phyloP scores from a whole-genome alignment of 2,329 filamentous ascomycete species.

The Simplicillium aogashimaense region DNA sequence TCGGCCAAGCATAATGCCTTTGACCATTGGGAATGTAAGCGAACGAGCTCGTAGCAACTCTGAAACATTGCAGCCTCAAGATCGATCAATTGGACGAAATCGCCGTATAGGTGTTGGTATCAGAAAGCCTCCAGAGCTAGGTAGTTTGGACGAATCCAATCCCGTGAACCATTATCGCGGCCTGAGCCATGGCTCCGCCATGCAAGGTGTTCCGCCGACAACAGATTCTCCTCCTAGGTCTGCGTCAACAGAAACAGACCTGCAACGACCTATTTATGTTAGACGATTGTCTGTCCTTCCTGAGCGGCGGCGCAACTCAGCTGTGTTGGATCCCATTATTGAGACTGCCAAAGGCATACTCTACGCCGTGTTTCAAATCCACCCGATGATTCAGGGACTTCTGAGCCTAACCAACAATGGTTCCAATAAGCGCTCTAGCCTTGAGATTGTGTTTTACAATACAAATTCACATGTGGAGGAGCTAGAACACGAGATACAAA shows the following conservation, averaged over 20 bases:
- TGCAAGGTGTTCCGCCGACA: conserved; percentile 39
- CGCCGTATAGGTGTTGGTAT: conserved; percentile 57
- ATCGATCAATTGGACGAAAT: conserved; percentile 43
- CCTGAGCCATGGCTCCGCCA: conserved; percentile 58
- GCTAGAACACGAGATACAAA: conserved; percentile 54
- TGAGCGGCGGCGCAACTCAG: conserved; percentile 53
- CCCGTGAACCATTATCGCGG: conserved; percentile 57
- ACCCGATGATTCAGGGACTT: conserved; percentile 57
- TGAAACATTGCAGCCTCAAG: conserved; percentile 45
- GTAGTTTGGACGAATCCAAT: conserved; percentile 52
- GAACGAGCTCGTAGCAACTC: conserved; percentile 60
- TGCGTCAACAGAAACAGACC: conserved; percentile 47
- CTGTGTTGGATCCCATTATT: conserved; percentile 48
- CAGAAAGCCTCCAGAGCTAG: conserved; percentile 49
- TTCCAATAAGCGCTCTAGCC: conserved; percentile 49
- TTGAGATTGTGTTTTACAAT: conserved; percentile 59
- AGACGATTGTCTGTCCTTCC: conserved; percentile 53
- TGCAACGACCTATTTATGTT: conserved; percentile 52
- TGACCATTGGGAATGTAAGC: conserved; percentile 58
- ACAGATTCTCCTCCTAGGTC: conserved; percentile 38
- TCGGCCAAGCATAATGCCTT: conserved; percentile 61
- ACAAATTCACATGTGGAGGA: conserved; percentile 58
- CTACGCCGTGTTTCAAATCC: conserved; percentile 58
- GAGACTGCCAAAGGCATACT: conserved; percentile 58
- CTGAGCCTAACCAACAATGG: conserved; percentile 52